These are phyloP conservation scores for Silene latifolia DNA, from an alignment of 148 eudicot species.

Conservation along the genomic window DNA sequence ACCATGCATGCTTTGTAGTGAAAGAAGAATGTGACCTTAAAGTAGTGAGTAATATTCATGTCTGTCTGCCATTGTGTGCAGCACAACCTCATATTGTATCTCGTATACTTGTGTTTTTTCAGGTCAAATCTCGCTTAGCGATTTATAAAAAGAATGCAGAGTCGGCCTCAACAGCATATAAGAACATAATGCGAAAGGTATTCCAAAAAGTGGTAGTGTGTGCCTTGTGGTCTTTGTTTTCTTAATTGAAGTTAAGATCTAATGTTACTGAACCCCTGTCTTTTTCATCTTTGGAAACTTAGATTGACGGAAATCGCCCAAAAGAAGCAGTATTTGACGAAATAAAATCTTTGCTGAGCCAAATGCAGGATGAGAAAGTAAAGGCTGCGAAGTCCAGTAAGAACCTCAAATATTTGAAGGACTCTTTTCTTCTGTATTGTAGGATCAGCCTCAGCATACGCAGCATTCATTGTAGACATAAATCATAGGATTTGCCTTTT, in stretches of 20 bases:
- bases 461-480: not conserved
- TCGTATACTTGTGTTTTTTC: conserved; percentile 12
- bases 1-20: not conserved
- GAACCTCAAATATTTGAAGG: conserved; percentile 6
- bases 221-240: not conserved
- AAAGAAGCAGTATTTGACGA: conserved; percentile 72
- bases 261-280: conserved; percentile 18
- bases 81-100: not conserved
- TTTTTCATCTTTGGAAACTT: conserved; percentile 18
- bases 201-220: conserved; percentile 13
- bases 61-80: not conserved
- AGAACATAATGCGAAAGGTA: conserved; percentile 65
- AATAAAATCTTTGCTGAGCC: conserved; percentile 45
- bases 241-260: not conserved
- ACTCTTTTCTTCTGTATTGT: conserved; percentile 9
- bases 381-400: conserved; percentile 44
- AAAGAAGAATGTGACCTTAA: not conserved
- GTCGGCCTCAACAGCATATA: conserved; percentile 56
- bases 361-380: conserved; percentile 47
- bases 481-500: not conserved
- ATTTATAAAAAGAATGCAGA: conserved; percentile 80
- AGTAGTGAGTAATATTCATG: not conserved
- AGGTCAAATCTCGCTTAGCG: conserved; percentile 85
- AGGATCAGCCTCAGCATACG: not conserved
- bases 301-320: conserved; percentile 88